Evolutionary conservation across 805 yeast genomes (phyloP), one percentile per base, ranked within the genome.

Genomic region (Candida silvicultrix): DNA sequence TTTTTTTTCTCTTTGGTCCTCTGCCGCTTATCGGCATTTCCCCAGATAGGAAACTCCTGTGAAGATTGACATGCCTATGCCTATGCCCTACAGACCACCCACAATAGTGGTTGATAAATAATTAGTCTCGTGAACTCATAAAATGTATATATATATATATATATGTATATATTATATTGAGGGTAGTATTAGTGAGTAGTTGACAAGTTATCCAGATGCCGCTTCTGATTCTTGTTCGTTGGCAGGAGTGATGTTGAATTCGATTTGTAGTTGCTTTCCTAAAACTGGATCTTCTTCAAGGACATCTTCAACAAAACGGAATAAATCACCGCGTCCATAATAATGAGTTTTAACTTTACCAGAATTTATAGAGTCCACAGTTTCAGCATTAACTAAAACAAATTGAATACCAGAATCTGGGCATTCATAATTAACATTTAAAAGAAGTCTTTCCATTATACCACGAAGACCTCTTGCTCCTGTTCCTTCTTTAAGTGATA

Each of bases 401-500:
- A 68, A 77, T 19, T 72, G 60, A 9, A 75, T 67, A 0, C 78
- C 76, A 21, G 81, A 73, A n/a, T 73, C 80, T 0, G 83, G 83
- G 53, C 81, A 75, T 41, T 78, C 83, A 56, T 72, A 79, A 55
- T 78, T 79, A 5, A 77, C 78, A 40, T 70, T 67, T 16, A 78
- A 58, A 20, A 78, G 55, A 16, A 78, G 47, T 45, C 75, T 68
- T 47, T 78, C 83, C 72, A 80, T 66, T 5, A 78, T 73, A 1
- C 78, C 74, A 51, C 81, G 64, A 25, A 80, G 56, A 0, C 84
- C 84, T 54, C 85, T 67, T 0, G 84, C 85, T 28, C 85, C 85
- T 0, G 83, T 78, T 4, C 80, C 80, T 49, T 74, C 78, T 23
- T 63, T 59, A 31, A 75, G 53, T 0, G 84, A 78, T 20, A 73